Evolutionary conservation across 352 stramenopile genomes (phyloP).

Genomic region (Pythium sukuiense): DNA sequence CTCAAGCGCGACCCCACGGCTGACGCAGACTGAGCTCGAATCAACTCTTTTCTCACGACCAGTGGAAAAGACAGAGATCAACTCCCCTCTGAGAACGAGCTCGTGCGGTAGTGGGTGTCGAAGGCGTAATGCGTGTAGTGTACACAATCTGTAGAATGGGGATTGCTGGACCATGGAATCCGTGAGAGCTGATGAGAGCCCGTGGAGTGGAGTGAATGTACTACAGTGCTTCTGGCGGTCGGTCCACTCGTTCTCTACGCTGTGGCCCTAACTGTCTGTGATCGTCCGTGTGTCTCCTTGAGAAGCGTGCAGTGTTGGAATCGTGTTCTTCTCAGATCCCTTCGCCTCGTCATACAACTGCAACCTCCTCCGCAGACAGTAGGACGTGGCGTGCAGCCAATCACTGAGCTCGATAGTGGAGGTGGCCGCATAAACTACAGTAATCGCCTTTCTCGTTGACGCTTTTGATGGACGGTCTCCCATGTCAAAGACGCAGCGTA

Average conservation of each 20-base stretch:
- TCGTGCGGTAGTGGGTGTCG: neutral
- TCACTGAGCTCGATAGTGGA: neutral
- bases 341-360: too few species aligned
- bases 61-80: neutral
- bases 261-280: too few species aligned
- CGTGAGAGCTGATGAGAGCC: too few species aligned
- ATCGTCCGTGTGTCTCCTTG: too few species aligned
- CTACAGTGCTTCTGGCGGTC: neutral
- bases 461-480: neutral
- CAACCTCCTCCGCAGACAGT: too few species aligned
- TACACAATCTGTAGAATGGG: neutral
- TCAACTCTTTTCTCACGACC: too few species aligned
- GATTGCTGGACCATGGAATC: too few species aligned
- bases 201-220: neutral
- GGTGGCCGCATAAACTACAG: neutral
- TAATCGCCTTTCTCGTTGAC: neutral
- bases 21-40: constrained; percentile 8
- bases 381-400: neutral
- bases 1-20: constrained; percentile 34
- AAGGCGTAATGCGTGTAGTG: neutral
- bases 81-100: neutral
- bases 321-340: too few species aligned
- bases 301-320: too few species aligned
- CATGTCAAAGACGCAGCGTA: neutral
- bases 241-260: too few species aligned